A percentile compares a stretch with the other conserved stretches of the same genome.
Conservation (phyloP, 306 rosid genomes). For the Corylus americana region DNA sequence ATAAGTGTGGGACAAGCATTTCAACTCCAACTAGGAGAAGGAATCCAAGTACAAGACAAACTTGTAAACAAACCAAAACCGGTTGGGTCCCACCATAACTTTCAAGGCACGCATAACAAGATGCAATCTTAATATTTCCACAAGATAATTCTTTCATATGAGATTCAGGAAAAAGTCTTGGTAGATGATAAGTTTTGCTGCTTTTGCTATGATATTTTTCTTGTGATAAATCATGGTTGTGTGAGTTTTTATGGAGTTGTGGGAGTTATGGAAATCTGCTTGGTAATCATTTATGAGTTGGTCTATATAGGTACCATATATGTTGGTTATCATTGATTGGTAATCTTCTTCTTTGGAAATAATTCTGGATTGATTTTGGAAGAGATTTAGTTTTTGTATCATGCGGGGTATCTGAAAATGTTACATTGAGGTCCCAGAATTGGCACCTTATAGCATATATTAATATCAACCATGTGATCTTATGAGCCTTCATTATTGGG, state of each 20-base stretch:
- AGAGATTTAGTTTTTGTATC: not conserved
- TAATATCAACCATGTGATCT: not conserved
- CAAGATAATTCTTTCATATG: not conserved
- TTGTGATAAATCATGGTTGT: not conserved
- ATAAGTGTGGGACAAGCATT: too few relatives aligned
- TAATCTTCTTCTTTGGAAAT: not conserved
- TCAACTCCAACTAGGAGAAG: too few relatives aligned
- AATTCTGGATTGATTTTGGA: not conserved
- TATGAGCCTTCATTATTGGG: not conserved
- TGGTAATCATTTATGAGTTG: not conserved
- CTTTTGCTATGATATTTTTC: slow-evolving; percentile 4
- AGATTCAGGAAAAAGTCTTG: not conserved
- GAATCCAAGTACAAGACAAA: too few relatives aligned
- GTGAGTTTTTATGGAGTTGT: not conserved
- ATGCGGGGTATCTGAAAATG: not conserved
- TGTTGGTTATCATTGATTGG: not conserved
- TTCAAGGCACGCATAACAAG: too few relatives aligned
- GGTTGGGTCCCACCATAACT: too few relatives aligned
- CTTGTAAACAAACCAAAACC: too few relatives aligned
- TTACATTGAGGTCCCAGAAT: not conserved
- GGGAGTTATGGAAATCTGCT: not conserved
- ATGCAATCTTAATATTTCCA: not conserved
- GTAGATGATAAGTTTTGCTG: not conserved
- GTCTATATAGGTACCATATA: not conserved
- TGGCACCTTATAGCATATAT: not conserved